Evolutionary conservation across 768 basidiomycete species (phyloP).

Genomic region (Paxillus rubicundulus): DNA sequence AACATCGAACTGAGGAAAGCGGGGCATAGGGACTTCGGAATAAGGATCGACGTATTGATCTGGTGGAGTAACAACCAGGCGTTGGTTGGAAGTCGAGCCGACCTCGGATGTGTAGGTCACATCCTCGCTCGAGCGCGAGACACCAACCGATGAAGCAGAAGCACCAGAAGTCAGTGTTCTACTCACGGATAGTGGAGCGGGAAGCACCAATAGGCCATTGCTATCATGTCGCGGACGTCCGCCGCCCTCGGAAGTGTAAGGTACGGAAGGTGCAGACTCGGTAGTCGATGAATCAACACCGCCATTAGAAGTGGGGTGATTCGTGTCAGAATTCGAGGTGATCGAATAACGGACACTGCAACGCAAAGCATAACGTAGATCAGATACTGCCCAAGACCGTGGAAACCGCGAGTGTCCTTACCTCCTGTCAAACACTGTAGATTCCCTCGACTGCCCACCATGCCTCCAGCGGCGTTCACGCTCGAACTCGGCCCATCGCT

Average conservation of each 20-base stretch:
- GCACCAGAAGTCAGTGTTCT: constrained; percentile 45
- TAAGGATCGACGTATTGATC: constrained; percentile 31
- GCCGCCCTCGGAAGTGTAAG: constrained; percentile 29
- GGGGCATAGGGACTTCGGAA: constrained; percentile 16
- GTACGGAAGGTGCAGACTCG: constrained; percentile 46
- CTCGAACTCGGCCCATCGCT: constrained; percentile 98
- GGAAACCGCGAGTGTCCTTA: constrained; percentile 35
- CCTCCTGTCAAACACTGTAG: constrained; percentile 67
- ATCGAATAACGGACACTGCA: constrained; percentile 66
- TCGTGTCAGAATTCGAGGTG: constrained; percentile 75
- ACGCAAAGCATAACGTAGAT: constrained; percentile 24
- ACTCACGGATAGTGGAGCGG: constrained; percentile 67
- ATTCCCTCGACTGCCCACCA: constrained; percentile 81
- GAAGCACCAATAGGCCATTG: constrained; percentile 68
- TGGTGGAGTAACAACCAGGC: constrained; percentile 37
- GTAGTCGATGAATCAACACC: constrained; percentile 58
- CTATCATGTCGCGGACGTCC: constrained; percentile 65
- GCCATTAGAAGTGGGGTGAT: constrained; percentile 49
- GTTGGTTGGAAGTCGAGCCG: constrained; percentile 43
- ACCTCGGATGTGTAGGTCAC: constrained; percentile 31
- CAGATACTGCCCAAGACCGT: constrained; percentile 11
- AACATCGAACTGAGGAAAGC: constrained; percentile 37
- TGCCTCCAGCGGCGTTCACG: constrained; percentile 91
- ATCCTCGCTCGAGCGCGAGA: constrained; percentile 47
- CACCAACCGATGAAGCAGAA: constrained; percentile 41